Evolutionary conservation across 768 basidiomycete genomes (phyloP).

Genomic region (Russula brevipes): DNA sequence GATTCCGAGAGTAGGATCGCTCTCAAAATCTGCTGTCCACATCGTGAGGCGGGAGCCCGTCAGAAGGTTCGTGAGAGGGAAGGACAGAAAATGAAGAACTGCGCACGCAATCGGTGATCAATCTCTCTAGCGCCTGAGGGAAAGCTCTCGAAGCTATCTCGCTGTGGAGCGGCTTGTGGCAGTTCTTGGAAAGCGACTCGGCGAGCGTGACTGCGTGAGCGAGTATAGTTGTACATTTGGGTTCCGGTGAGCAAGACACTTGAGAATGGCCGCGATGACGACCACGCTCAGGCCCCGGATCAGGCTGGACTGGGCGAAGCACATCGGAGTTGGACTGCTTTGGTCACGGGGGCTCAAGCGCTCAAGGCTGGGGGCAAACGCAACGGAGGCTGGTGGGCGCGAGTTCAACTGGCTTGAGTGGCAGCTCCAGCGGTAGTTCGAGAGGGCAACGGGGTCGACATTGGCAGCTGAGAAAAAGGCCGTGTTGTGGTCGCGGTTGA

Average conservation of each 20-base stretch:
- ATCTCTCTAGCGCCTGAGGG: conserved; percentile 80
- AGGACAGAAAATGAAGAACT: conserved; percentile 4
- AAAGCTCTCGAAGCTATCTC: conserved; percentile 89
- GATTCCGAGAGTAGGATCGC: conserved; percentile 72
- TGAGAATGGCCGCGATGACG: conserved; percentile 78
- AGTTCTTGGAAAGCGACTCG: conserved; percentile 91
- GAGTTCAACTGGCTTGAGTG: no score
- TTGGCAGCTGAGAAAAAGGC: no score
- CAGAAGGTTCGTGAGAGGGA: neutral
- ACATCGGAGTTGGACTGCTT: no score
- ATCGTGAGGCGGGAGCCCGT: conserved; percentile 27
- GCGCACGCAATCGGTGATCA: conserved; percentile 79
- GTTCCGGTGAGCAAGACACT: conserved; percentile 88
- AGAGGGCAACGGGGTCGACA: no score
- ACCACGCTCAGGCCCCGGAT: no score
- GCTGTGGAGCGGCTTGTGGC: conserved; percentile 68
- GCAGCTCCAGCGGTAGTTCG: no score
- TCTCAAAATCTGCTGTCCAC: conserved; percentile 84
- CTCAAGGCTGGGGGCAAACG: no score
- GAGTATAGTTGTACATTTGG: conserved; percentile 96
- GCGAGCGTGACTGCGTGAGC: conserved; percentile 76
- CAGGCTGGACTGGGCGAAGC: no score
- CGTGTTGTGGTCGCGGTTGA: no score
- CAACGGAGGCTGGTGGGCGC: no score
- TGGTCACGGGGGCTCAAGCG: no score